These are phyloP conservation scores for Phialemoniopsis sp. DNA, from an alignment of 2,329 filamentous ascomycete species.

Conservation along the genomic window DNA sequence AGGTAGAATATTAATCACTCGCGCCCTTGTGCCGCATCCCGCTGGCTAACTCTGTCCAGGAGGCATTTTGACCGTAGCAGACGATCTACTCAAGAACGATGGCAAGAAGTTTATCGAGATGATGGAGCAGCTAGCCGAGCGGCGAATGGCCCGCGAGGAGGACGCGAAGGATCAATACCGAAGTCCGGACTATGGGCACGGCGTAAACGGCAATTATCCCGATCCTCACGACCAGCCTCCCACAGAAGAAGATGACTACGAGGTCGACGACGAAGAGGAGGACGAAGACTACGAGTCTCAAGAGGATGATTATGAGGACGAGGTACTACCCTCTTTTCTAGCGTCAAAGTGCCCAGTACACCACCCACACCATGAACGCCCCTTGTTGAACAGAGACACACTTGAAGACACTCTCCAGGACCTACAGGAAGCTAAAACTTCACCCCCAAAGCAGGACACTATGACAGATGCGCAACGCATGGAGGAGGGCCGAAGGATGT, in stretches of 20 bases:
- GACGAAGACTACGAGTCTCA: conserved; percentile 61
- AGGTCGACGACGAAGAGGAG: conserved; percentile 38
- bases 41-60: conserved; percentile 52
- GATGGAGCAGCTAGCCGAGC: conserved; percentile 99
- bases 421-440: conserved; percentile 24
- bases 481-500: conserved; percentile 98
- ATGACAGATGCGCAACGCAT: conserved; percentile 99
- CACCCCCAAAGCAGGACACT: conserved; percentile 65
- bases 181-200: conserved; percentile 46
- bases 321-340: conserved; percentile 24
- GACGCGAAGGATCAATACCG: conserved; percentile 69
- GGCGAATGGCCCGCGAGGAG: conserved; percentile 94
- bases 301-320: conserved; percentile 70
- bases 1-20: conserved; percentile 51
- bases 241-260: conserved; percentile 53
- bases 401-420: no score
- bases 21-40: conserved; percentile 14
- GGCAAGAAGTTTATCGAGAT: conserved; percentile 99
- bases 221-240: conserved; percentile 67
- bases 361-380: conserved; percentile 23
- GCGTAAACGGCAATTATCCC: conserved; percentile 36
- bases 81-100: conserved; percentile 97
- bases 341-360: conserved; percentile 5
- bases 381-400: conserved; percentile 10
- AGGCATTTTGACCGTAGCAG: conserved; percentile 96